Base-by-base conservation (phyloP, 1,284 basidiomycete species). In the Lignosus rhinocerotis region DNA sequence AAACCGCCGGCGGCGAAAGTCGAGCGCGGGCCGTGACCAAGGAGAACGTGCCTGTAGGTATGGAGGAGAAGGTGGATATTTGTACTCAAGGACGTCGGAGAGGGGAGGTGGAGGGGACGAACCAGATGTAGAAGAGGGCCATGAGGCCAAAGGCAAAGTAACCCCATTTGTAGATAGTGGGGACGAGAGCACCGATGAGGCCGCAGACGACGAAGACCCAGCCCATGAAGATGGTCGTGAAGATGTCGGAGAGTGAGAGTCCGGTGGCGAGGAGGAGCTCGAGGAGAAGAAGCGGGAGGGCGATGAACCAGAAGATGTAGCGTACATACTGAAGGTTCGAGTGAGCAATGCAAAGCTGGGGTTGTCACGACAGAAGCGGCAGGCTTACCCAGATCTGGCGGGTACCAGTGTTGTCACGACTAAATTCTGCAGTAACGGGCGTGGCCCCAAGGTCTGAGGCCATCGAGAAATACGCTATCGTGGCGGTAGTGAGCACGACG, bases 351-450 rank as follows among this genome's bases (percentile, higher is more conserved):
- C 5, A 12, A 7, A 8, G 6, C 25, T 31, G 30, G 3, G 5
- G 21, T 33, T 17, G 14, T 6, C 3, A 25, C 25, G 9, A 19
- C 31, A 34, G 12, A 14, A 10, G 10, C 14, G 46, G n/a, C n/a
- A 17, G n/a, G 30, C 55, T 3, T 16, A 56, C 55, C 55, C 55
- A 56, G 14, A 56, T 56, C 34, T 93, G 88, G 58, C 98, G 73
- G 63, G 85, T 84, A 71, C 95, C 94, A 51, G 78, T 85, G 70
- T 94, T 88, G 55, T 95, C 36, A 11, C 55, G 16, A 80, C 81
- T 87, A 81, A 96, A 98, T 69, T 94, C 94, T 69, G 97, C 95
- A 44, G 90, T 82, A 65, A 98, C 96, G 21, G 50, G 55, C 7
- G 50, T 51, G 1, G 50, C 33, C 5, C 55, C 55, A 34, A 56